Conservation (phyloP, 2,329 filamentous ascomycete species). For the Talaromyces islandicus region DNA sequence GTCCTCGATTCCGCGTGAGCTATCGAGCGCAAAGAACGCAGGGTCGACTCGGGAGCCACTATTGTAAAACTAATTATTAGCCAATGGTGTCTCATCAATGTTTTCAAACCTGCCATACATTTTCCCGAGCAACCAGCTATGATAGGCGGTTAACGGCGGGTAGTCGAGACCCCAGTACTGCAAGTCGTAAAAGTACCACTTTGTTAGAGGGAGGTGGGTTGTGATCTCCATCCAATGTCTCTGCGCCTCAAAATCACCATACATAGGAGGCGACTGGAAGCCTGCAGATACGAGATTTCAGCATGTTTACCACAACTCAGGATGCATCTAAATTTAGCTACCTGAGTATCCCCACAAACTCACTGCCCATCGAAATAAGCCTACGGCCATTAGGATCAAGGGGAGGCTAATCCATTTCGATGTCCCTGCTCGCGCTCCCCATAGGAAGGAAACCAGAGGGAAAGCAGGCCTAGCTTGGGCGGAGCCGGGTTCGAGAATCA, state of each 20-base stretch:
- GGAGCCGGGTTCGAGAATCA: constrained; percentile 39
- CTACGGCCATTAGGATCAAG: constrained; percentile 80
- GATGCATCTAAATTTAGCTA: constrained; percentile 31
- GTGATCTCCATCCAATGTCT: constrained; percentile 99
- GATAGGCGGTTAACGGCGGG: constrained; percentile 93
- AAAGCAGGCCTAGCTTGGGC: constrained; percentile 62
- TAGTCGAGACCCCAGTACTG: constrained; percentile 98
- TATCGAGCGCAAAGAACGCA: constrained; percentile 79
- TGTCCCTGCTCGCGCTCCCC: constrained; percentile 73
- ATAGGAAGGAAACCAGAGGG: constrained; percentile 87
- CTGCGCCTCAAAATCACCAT: constrained; percentile 96
- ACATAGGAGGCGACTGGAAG: constrained; percentile 76
- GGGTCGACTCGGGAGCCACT: constrained; percentile 71
- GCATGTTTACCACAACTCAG: not conserved
- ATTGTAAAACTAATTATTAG: constrained; percentile 11
- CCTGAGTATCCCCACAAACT: constrained; percentile 94
- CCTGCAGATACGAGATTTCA: constrained; percentile 43
- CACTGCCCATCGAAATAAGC: constrained; percentile 87
- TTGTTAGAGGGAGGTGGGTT: constrained; percentile 76
- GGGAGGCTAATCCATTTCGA: constrained; percentile 93
- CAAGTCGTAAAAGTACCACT: constrained; percentile 97
- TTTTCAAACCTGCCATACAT: constrained; percentile 48
- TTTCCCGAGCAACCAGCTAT: constrained; percentile 90
- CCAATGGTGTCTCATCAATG: not conserved
- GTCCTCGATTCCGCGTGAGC: constrained; percentile 76